phyloP scores from a whole-genome alignment of 2,329 filamentous ascomycete genomes.

The Colletotrichum sp. region DNA sequence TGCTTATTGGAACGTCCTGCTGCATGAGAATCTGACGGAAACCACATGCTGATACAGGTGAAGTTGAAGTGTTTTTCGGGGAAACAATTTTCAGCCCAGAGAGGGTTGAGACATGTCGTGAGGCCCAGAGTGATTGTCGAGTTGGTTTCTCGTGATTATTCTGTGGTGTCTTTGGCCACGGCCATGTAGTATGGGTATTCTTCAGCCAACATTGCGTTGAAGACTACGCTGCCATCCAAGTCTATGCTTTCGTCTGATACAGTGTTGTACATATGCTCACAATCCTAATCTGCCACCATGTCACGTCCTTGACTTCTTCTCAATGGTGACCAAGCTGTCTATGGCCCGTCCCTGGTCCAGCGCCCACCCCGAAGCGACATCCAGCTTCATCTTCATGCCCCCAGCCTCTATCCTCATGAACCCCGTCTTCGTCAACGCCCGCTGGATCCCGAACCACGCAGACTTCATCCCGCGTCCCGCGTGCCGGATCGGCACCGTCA shows the following conservation, averaged over 20 bases:
- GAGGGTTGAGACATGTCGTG: background rate
- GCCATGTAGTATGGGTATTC: background rate
- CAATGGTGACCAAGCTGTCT: constrained; percentile 53
- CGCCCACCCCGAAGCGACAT: constrained; percentile 61
- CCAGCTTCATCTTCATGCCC: constrained; percentile 59
- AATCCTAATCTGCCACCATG: background rate
- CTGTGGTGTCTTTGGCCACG: background rate
- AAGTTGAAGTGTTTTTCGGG: background rate
- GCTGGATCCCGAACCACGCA: constrained; percentile 50
- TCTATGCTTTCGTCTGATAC: background rate
- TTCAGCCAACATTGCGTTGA: background rate
- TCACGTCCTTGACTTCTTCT: background rate
- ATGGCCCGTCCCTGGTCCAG: constrained; percentile 64
- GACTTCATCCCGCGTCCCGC: constrained; percentile 43
- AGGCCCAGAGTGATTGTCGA: background rate
- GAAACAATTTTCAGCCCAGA: background rate
- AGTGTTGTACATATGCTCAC: background rate
- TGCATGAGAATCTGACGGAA: background rate
- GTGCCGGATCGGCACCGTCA: constrained; percentile 64
- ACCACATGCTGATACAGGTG: background rate
- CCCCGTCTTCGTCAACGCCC: constrained; percentile 61
- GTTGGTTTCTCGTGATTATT: background rate
- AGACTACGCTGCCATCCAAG: background rate
- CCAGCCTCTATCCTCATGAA: constrained; percentile 57
- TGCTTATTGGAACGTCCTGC: background rate